Evolutionary conservation across 2,329 filamentous ascomycete genomes (phyloP), one percentile per base, ranked within the genome.

Genomic region (Cercospora beticola): DNA sequence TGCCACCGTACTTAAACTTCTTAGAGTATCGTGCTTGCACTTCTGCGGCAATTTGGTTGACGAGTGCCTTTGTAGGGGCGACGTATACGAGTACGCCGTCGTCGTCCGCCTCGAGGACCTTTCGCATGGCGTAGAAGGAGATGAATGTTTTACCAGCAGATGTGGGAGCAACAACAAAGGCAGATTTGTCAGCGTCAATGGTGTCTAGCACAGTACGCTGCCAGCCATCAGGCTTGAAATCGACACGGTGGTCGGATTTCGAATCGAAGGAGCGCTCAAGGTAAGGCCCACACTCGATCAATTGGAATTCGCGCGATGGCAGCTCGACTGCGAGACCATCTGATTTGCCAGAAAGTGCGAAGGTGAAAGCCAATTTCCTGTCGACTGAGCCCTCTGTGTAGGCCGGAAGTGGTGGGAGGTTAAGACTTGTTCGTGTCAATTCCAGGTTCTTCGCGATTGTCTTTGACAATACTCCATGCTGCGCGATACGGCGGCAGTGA

Each of bases 141-240:
- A 94, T 94, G 77, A 94, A 94, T 0, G 91, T 94, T 78, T 94
- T 94, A 71, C 92, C 92, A 0, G 92, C 89, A 26, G 89, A 92
- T 0, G 91, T 94, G 0, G 91, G 91, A 0, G 91, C 91, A 8
- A 94, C 88, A 0, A 93, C 90, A 68, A 94, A 89, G 0, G 92
- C 81, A 72, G 90, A 92, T 71, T 88, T 86, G 64, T 90, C 83
- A 0, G 83, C 84, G 76, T 94, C 91, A 43, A 94, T 89, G 46
- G 87, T 86, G 70, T 94, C 90, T 0, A 94, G 83, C 0, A 94
- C 91, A 43, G 87, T 83, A 65, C 89, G 82, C 78, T 94, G 91
- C 92, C 91, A 94, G 3, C 85, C 86, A 80, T 94, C 91, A 1
- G 92, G 91, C 4, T 89, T 80, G 75, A 94, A 94, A 1, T 85